phyloP scores from a whole-genome alignment of 306 rosid species.

The Acacia acuminata region DNA sequence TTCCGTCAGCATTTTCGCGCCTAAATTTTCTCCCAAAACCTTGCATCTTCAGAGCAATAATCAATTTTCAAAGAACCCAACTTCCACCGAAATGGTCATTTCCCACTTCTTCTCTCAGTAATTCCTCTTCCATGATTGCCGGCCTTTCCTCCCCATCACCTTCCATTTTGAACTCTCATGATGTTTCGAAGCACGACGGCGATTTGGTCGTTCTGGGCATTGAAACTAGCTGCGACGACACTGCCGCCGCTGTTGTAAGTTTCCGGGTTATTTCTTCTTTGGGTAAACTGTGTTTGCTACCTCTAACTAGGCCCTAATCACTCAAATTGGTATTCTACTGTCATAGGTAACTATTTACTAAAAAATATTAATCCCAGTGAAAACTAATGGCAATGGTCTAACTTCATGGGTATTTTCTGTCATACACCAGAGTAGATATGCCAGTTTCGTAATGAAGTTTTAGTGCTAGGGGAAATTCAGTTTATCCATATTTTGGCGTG shows the following conservation, averaged over 20 bases:
- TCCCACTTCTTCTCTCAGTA: conserved; percentile 26
- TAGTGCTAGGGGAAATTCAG: neutral
- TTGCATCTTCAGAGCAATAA: conserved; percentile 37
- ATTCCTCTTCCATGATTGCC: conserved; percentile 4
- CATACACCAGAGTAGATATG: neutral
- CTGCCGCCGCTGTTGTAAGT: conserved; percentile 90
- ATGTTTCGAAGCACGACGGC: conserved; percentile 29
- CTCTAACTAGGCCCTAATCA: neutral
- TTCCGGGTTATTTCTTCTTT: neutral
- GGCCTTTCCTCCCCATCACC: conserved; percentile 21
- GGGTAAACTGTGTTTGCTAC: neutral
- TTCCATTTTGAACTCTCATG: conserved; percentile 14
- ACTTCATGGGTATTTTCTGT: neutral
- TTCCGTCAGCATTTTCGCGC: conserved; percentile 65
- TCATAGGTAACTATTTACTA: neutral
- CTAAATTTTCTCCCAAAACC: conserved; percentile 64
- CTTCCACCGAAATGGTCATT: conserved; percentile 18
- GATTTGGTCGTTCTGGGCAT: conserved; percentile 77
- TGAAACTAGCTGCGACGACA: conserved; percentile 98
- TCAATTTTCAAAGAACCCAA: conserved; percentile 34
- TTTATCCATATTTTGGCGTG: neutral
- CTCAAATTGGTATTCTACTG: neutral
- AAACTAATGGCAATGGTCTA: neutral
- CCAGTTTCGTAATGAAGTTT: neutral
- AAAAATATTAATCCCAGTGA: neutral